These are phyloP conservation scores for Cyclocybe aegerita DNA, from an alignment of 768 basidiomycete genomes.

Conservation along the genomic window DNA sequence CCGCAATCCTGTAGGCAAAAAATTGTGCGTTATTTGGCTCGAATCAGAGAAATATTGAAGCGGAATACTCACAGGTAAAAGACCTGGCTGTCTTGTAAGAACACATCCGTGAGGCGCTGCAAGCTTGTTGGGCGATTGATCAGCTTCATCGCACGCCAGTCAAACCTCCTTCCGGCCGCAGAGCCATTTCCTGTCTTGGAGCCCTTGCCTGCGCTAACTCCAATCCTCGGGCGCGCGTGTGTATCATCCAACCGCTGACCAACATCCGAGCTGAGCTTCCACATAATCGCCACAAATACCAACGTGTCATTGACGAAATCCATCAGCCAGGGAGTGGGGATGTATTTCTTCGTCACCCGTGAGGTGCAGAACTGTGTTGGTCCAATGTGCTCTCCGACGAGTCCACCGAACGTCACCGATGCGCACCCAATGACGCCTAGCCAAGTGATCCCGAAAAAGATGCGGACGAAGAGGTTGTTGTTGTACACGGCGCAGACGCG, in stretches of 20 bases:
- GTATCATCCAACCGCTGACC: not conserved
- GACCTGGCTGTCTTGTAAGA: constrained; percentile 25
- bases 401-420: not conserved
- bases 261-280: constrained; percentile 14
- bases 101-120: constrained; percentile 18
- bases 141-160: not conserved
- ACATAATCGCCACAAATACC: constrained; percentile 30
- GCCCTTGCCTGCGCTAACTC: constrained; percentile 20
- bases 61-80: constrained; percentile 26
- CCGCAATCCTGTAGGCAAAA: constrained; percentile 1
- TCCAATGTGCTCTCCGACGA: constrained; percentile 2
- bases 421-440: not conserved
- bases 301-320: constrained; percentile 23
- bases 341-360: not conserved
- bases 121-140: constrained; percentile 10
- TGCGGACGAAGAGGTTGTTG: constrained; percentile 1
- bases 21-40: too few relatives aligned
- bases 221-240: not conserved
- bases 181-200: not conserved
- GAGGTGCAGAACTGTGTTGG: constrained; percentile 10
- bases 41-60: not conserved
- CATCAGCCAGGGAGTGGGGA: constrained; percentile 10
- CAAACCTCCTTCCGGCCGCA: not conserved
- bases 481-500: constrained; percentile 11
- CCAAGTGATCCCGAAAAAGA: constrained; percentile 10